Conservation (phyloP, 208 protist species). For the Leishmania tarentolae region DNA sequence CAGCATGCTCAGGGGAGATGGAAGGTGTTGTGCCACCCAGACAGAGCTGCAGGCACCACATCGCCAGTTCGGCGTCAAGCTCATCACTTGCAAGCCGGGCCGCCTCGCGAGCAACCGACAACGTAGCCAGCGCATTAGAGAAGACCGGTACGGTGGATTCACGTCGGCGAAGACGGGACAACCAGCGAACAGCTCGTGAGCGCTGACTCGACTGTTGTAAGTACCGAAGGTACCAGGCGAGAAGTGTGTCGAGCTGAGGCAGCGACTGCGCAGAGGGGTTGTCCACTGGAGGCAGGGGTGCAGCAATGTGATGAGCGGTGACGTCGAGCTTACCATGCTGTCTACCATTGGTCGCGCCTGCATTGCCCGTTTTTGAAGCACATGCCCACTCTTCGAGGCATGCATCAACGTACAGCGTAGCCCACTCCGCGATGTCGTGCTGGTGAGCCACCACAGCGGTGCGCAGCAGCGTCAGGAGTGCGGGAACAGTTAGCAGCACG, state of each 20-base stretch:
- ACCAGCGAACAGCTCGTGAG: slow-evolving; percentile 21
- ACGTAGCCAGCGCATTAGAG: slow-evolving; percentile 12
- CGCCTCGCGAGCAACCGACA: slow-evolving; percentile 22
- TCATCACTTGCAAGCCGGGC: slow-evolving; percentile 34
- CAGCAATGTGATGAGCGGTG: background rate
- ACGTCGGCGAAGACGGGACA: slow-evolving; percentile 18
- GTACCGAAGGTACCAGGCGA: slow-evolving; percentile 28
- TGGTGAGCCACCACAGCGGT: slow-evolving; percentile 25
- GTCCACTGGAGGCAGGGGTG: slow-evolving; percentile 5
- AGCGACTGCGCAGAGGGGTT: slow-evolving; percentile 4
- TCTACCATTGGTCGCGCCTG: background rate
- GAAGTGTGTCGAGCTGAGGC: slow-evolving; percentile 29
- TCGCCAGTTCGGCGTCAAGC: slow-evolving; percentile 26
- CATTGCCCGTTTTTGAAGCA: background rate
- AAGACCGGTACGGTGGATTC: slow-evolving; percentile 6
- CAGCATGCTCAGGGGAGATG: slow-evolving; percentile 39
- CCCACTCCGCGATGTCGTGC: slow-evolving; percentile 36
- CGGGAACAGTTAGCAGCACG: slow-evolving; percentile 15
- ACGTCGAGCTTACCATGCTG: background rate
- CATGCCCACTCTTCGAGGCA: slow-evolving; percentile 23
- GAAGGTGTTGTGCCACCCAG: slow-evolving; percentile 30
- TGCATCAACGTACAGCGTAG: slow-evolving; percentile 33
- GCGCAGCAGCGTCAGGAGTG: slow-evolving; percentile 29
- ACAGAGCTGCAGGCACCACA: slow-evolving; percentile 51
- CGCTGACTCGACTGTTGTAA: slow-evolving; percentile 28